Conservation (phyloP, 805 yeast species). For the Candida yuanshanica region DNA sequence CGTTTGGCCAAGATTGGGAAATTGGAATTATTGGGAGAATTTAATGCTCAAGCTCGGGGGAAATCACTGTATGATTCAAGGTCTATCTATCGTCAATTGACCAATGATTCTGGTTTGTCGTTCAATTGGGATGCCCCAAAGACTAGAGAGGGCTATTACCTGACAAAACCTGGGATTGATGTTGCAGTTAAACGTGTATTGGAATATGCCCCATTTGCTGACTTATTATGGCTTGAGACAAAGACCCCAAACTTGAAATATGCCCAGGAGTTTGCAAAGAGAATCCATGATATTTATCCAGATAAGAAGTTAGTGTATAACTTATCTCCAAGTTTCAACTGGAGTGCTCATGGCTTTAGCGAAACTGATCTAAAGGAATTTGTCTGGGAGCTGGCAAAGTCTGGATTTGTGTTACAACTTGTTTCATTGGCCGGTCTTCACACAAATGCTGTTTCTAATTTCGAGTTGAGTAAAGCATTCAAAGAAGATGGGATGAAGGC, state of each 20-base stretch:
- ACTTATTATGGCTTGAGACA: slow-evolving; percentile 58
- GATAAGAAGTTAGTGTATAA: slow-evolving; percentile 54
- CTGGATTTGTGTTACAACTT: slow-evolving; percentile 54
- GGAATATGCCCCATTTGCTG: slow-evolving; percentile 53
- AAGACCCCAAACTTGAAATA: slow-evolving; percentile 48
- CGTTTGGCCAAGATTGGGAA: slow-evolving; percentile 20
- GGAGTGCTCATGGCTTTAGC: slow-evolving; percentile 51
- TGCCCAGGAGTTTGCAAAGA: slow-evolving; percentile 27
- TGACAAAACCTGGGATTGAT: slow-evolving; percentile 43
- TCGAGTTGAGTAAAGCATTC: slow-evolving; percentile 45
- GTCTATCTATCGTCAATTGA: slow-evolving; percentile 18
- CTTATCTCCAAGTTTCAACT: slow-evolving; percentile 55
- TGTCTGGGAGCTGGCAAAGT: slow-evolving; percentile 47
- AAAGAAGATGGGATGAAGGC: slow-evolving; percentile 53
- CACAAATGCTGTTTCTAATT: slow-evolving; percentile 44
- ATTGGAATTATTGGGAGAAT: slow-evolving; percentile 22
- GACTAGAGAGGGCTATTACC: slow-evolving; percentile 52
- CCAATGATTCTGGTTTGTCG: slow-evolving; percentile 7
- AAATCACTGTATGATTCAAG: slow-evolving; percentile 15
- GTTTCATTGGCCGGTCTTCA: slow-evolving; percentile 59
- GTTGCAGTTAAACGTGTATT: slow-evolving; percentile 50
- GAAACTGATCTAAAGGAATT: slow-evolving; percentile 41
- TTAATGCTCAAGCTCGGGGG: slow-evolving; percentile 13
- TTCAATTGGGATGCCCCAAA: slow-evolving; percentile 60
- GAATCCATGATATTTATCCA: slow-evolving; percentile 43